These are phyloP conservation scores for Tricholoma furcatifolium DNA, from an alignment of 768 basidiomycete species.

Conservation along the genomic window DNA sequence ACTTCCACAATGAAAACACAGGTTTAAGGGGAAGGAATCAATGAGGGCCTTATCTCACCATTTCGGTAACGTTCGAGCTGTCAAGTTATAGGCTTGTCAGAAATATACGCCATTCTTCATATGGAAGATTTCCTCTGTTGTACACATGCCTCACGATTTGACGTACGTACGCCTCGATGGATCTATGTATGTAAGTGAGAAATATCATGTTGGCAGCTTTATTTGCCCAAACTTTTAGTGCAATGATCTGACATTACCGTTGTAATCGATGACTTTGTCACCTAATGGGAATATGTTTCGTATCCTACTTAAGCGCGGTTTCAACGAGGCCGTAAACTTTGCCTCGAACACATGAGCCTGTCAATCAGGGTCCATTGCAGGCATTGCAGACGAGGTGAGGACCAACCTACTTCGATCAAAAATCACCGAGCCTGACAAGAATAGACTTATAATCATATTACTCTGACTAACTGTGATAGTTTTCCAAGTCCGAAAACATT, in stretches of 20 bases:
- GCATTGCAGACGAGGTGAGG: too few species aligned
- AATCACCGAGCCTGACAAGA: constrained; percentile 14
- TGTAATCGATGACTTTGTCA: background rate
- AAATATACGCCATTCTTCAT: background rate
- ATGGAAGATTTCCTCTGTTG: background rate
- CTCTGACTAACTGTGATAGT: too few species aligned
- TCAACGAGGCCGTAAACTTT: background rate
- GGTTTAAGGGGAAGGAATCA: constrained; percentile 8
- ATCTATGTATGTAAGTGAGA: constrained; percentile 4
- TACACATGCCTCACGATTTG: background rate
- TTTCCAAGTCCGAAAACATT: background rate
- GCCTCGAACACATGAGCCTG: constrained; percentile 1
- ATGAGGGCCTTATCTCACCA: background rate
- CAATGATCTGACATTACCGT: background rate
- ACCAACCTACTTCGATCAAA: constrained; percentile 18
- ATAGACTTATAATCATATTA: constrained; percentile 18
- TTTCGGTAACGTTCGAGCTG: background rate
- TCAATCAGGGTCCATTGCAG: constrained; percentile 2
- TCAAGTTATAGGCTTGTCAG: background rate
- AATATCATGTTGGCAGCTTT: background rate
- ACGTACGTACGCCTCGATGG: background rate
- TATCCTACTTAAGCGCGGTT: background rate
- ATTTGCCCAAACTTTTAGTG: background rate
- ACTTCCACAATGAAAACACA: constrained; percentile 6
- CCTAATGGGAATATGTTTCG: constrained; percentile 3